Evolutionary conservation across 192 early-diverging fungal species (phyloP).

Genomic region (Glomus cerebriforme): DNA sequence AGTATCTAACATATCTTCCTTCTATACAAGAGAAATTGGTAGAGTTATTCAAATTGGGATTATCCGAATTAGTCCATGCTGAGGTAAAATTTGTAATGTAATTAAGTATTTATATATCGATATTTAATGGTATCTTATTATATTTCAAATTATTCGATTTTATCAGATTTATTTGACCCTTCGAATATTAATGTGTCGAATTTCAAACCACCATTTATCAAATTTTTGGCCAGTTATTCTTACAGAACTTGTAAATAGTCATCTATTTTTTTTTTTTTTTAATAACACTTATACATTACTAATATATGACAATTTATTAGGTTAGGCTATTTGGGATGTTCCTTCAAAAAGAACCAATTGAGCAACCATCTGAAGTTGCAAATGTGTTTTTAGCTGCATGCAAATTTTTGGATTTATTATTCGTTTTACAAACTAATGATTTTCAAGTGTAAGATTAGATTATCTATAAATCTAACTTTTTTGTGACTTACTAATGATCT

Average conservation of each 20-base stretch:
- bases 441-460: conserved; percentile 74
- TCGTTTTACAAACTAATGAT: conserved; percentile 77
- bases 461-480: not conserved
- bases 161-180: conserved; percentile 75
- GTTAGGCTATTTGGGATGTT: conserved; percentile 68
- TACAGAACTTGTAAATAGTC: conserved; percentile 73
- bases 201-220: conserved; percentile 79
- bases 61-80: conserved; percentile 69
- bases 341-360: conserved; percentile 42
- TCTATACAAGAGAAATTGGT: conserved; percentile 86
- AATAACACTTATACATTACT: not conserved
- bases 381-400: conserved; percentile 79
- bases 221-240: conserved; percentile 92
- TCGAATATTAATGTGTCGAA: conserved; percentile 75
- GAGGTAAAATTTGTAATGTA: conserved; percentile 53
- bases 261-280: not conserved
- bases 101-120: not conserved
- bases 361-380: conserved; percentile 64
- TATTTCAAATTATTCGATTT: not conserved
- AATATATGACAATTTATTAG: conserved; percentile 38
- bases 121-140: too few species aligned
- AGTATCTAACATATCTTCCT: conserved; percentile 78
- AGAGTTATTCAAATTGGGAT: conserved; percentile 75
- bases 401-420: conserved; percentile 85
- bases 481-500: not conserved